These are phyloP conservation scores for Colletotrichum musae DNA, from an alignment of 2,329 filamentous ascomycete genomes.

Conservation along the genomic window DNA sequence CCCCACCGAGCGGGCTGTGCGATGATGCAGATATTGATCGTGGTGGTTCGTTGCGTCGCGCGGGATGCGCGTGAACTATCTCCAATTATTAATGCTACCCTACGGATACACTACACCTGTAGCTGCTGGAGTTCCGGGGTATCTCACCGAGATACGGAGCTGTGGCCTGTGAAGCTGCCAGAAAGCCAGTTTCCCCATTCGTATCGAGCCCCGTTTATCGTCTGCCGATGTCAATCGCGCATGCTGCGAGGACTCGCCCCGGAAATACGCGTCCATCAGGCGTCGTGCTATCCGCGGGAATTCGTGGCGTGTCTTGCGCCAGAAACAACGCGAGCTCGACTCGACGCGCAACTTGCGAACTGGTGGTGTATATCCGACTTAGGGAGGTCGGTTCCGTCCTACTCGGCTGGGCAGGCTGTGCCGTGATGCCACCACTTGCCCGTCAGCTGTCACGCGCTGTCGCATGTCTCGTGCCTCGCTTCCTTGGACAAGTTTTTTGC, in stretches of 20 bases:
- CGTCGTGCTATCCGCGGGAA: background rate
- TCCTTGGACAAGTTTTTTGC: too few species aligned
- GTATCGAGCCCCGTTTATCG: conserved; percentile 11
- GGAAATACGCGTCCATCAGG: conserved; percentile 1
- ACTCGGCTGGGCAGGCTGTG: background rate
- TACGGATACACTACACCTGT: too few species aligned
- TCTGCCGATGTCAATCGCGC: conserved; percentile 20
- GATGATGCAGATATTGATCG: conserved; percentile 27
- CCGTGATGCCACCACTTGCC: conserved; percentile 17
- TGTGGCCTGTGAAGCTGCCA: conserved; percentile 5
- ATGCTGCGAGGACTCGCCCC: background rate
- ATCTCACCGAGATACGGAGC: conserved; percentile 19
- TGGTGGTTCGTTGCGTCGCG: conserved; percentile 35
- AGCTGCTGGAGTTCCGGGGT: conserved; percentile 13
- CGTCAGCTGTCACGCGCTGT: conserved; percentile 6
- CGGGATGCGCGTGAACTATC: conserved; percentile 18
- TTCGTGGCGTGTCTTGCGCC: conserved; percentile 20
- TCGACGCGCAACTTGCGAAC: conserved; percentile 10
- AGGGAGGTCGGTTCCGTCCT: background rate
- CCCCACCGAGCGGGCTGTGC: conserved; percentile 37
- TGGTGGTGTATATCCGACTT: background rate
- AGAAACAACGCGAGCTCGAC: conserved; percentile 7
- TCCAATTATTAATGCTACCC: too few species aligned
- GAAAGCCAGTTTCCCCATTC: conserved; percentile 28
- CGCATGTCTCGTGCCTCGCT: background rate